A percentile compares a stretch with the other conserved stretches of the same genome.
Conservation (phyloP, 1,284 basidiomycete genomes). For the Apiotrichum gamsii region DNA sequence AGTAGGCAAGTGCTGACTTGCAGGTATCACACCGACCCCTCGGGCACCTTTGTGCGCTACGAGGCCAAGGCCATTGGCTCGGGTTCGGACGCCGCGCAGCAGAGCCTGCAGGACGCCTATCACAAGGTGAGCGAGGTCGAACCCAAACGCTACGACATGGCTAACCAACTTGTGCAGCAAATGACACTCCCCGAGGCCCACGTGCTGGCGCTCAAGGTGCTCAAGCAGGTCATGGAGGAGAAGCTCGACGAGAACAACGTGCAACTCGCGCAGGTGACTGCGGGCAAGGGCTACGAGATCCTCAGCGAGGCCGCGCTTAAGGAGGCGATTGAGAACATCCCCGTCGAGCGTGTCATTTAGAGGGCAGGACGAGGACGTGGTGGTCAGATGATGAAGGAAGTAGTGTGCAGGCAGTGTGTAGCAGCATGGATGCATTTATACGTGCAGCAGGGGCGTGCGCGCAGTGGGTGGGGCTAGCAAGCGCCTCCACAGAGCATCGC, state of each 20-base stretch:
- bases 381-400: neutral
- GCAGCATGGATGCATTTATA: conserved; percentile 14
- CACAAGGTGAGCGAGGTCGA: conserved; percentile 66
- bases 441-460: neutral
- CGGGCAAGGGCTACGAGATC: conserved; percentile 72
- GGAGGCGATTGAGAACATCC: conserved; percentile 61
- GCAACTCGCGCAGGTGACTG: conserved; percentile 87
- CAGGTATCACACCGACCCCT: conserved; percentile 96
- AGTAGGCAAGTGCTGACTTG: conserved; percentile 12
- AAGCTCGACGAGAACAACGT: conserved; percentile 97
- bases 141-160: no score
- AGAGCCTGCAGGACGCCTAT: conserved; percentile 95
- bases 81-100: conserved; percentile 95
- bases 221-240: conserved; percentile 99
- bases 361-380: neutral
- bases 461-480: neutral
- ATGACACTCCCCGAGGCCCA: conserved; percentile 89
- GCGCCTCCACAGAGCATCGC: no score
- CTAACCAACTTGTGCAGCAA: conserved; percentile 66
- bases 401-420: no score
- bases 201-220: conserved; percentile 73
- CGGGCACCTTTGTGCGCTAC: conserved; percentile 95
- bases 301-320: conserved; percentile 69
- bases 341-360: conserved; percentile 18
- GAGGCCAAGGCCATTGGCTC: conserved; percentile 98